phyloP scores from a whole-genome alignment of 495 filamentous ascomycete genomes.

The Elaphomyces granulatus region DNA sequence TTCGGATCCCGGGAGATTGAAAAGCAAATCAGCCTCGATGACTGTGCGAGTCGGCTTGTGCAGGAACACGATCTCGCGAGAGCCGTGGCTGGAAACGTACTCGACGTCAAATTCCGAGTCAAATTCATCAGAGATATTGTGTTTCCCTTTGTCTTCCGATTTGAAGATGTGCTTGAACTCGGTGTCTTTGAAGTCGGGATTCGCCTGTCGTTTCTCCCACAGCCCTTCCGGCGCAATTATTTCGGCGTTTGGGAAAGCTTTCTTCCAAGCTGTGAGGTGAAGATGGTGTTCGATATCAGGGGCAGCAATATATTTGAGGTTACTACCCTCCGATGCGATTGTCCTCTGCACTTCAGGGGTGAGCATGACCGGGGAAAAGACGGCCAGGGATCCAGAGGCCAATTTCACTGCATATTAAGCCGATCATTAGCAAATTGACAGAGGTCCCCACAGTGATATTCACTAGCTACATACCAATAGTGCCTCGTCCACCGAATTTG shows the following conservation, averaged over 20 bases:
- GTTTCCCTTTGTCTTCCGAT: conserved; percentile 33
- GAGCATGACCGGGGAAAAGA: conserved; percentile 81
- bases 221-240: conserved; percentile 79
- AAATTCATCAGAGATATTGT: conserved; percentile 58
- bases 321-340: conserved; percentile 48
- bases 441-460: conserved; percentile 7
- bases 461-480: conserved; percentile 46
- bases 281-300: conserved; percentile 89
- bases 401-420: conserved; percentile 47
- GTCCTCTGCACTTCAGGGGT: conserved; percentile 61
- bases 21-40: conserved; percentile 85
- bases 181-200: conserved; percentile 49
- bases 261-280: conserved; percentile 69
- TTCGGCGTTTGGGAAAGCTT: conserved; percentile 59
- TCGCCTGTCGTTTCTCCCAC: conserved; percentile 62
- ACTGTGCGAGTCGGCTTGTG: conserved; percentile 69
- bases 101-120: conserved; percentile 77
- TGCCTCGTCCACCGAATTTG: conserved; percentile 77
- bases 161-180: conserved; percentile 57
- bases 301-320: conserved; percentile 72
- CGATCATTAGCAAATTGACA: background rate
- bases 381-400: conserved; percentile 57
- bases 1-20: conserved; percentile 79
- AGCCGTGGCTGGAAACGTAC: conserved; percentile 64
- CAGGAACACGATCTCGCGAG: conserved; percentile 75